Base-by-base conservation (phyloP, 2,329 filamentous ascomycete genomes). In the Hypoxylon sp. region DNA sequence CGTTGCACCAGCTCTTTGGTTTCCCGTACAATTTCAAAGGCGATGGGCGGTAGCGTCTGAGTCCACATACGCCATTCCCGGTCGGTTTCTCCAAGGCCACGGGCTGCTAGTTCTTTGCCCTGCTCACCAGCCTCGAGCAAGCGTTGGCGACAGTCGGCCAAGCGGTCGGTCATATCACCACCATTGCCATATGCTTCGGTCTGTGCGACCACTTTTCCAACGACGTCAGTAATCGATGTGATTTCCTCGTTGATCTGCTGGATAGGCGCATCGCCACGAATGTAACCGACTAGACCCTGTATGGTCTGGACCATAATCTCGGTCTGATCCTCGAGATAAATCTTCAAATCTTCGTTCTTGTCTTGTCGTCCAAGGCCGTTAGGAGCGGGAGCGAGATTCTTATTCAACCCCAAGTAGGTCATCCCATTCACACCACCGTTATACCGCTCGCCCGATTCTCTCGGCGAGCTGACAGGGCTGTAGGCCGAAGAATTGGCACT, bases 1-100 rank as follows among this genome's bases (percentile, higher is more conserved):
- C 76, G 75, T 69, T 83, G 80, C 28, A 88, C 85, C 64, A 93
- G 80, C 75, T 92, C 92, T 81, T 95, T 96, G 53, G 91, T 91
- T 78, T 93, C 91, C 64, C 91, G 85, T 5, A 91, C 93, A 75
- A 95, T 91, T 78, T 93, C 91, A 78, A 96, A 96, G n/a, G 92
- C 92, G 70, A 96, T 89, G 1, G 92, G 92, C 9, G 92, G 92
- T 52, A 97, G 80, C 26, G 87, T 89, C 76, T 91, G 89, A 57
- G 86, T 90, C 82, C 90, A 90, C 73, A 84, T 82, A 67, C 83
- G 83, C 87, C 87, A 89, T 68, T 87, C 83, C 64, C 83, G 80
- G 56, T 84, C 82, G 42, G 83, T 82, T 48, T 86, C 80, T 40
- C 82, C 81, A 14, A 82, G 79, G 49, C 83, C 84, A 2, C 83